Base-by-base conservation (phyloP, 352 stramenopile genomes). In the Phytophthora kernoviae region DNA sequence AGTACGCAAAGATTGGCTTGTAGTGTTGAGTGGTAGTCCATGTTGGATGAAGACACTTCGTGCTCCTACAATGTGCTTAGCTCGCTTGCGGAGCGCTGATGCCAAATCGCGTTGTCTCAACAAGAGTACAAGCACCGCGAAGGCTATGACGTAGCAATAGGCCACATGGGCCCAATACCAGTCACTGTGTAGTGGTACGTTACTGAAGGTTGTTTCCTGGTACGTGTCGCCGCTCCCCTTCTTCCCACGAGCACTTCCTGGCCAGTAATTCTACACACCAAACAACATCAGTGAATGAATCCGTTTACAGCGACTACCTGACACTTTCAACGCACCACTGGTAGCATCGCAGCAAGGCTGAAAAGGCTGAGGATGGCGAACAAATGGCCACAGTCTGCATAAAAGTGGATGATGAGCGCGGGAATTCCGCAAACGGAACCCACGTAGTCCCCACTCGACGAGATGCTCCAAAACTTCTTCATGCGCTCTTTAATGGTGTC, bases 81-180 rank as follows among this genome's bases (percentile, higher is more conserved):
- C 79, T 55, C 79, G 58, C 44, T 57, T 72, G 20, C 75, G 75
- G 8, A 88, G 70, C n/a, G 58, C 77, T 17, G 69, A 84, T 0
- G 70, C 63, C 27, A 85, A 46, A 30, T 73, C 65, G 45, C 85
- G 67, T 50, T 92, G 83, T 18, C 75, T 81, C 1, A 63, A 17
- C 30, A 94, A 40, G 21, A 94, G 75, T 15, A 32, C 32, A 7
- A 91, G 46, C 18, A 91, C 71, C 14, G 77, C 73, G 8, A 52
- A 73, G 4, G 75, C 83, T 5, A 91, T 75, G 8, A 91, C 10
- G 56, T 94, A 94, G 59, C 79, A 91, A 37, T 92, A 92, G 10
- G 50, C 79, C 2, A 94, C 84, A 50, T 94, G 84, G 10, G 65
- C 68, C 84, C 84, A 94, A 57, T 86, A 88, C 82, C 84, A 94